Conservation (phyloP, 148 eudicot genomes). For the Rhododendron vialii region DNA sequence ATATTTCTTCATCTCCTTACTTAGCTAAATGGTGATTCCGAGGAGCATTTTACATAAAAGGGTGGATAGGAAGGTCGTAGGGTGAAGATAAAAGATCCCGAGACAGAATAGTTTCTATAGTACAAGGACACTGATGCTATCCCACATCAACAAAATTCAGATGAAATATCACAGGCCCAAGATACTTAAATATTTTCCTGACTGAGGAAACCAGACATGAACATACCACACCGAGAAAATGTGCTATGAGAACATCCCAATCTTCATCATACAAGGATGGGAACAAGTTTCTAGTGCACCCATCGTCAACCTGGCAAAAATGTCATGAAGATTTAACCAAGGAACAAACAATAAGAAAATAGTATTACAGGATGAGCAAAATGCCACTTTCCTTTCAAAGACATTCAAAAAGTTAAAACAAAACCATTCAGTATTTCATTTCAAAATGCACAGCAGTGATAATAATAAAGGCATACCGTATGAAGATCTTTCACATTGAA, state of each 20-base stretch:
- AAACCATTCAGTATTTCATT: not conserved
- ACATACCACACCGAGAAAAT: conserved; percentile 98
- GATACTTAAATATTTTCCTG: not conserved
- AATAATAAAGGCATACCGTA: conserved; percentile 49
- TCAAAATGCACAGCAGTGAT: not conserved
- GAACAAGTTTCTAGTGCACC: conserved; percentile 73
- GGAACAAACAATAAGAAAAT: not conserved
- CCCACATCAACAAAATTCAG: not conserved
- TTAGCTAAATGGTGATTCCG: not conserved
- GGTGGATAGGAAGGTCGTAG: not conserved
- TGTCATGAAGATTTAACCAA: not conserved
- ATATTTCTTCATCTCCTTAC: not conserved
- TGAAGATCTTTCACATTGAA: conserved; percentile 95
- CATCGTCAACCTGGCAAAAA: conserved; percentile 73
- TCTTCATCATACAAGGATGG: conserved; percentile 64
- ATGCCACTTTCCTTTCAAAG: not conserved
- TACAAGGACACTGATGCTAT: not conserved
- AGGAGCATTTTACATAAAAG: not conserved
- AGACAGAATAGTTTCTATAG: not conserved
- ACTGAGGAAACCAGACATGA: not conserved
- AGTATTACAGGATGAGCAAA: not conserved
- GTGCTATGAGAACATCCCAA: conserved; percentile 97
- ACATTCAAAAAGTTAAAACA: not conserved
- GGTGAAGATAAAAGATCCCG: not conserved
- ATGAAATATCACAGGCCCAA: not conserved